These are phyloP conservation scores for Ophiobolus disseminans DNA, from an alignment of 2,329 filamentous ascomycete genomes.

Conservation along the genomic window DNA sequence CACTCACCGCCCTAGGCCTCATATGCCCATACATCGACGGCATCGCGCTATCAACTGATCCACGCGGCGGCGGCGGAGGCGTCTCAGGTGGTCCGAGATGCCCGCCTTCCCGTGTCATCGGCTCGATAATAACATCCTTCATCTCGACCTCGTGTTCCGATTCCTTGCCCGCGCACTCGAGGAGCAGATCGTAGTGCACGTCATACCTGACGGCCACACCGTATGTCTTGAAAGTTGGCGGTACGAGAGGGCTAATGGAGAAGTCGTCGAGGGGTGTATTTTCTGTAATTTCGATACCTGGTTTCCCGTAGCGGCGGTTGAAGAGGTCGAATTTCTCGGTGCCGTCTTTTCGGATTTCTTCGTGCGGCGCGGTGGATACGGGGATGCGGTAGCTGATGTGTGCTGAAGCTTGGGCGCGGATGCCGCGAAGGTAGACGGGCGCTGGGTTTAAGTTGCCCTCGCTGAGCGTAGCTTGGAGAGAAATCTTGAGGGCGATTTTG, in stretches of 20 bases:
- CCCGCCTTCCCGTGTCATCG: slow-evolving; percentile 24
- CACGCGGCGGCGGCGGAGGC: slow-evolving; percentile 8
- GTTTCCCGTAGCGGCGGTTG: slow-evolving; percentile 27
- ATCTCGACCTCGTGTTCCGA: slow-evolving; percentile 24
- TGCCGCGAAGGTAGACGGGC: slow-evolving; percentile 26
- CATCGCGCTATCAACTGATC: slow-evolving; percentile 7
- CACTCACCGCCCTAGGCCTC: slow-evolving; percentile 1
- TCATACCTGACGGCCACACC: slow-evolving; percentile 22
- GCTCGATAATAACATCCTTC: slow-evolving; percentile 20
- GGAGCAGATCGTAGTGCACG: slow-evolving; percentile 22
- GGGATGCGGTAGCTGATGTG: slow-evolving; percentile 24
- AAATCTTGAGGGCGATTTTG: slow-evolving; percentile 18
- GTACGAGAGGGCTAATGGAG: slow-evolving; percentile 20
- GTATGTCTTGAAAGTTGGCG: slow-evolving; percentile 29
- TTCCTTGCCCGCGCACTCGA: slow-evolving; percentile 27
- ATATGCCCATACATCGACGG: slow-evolving; percentile 7
- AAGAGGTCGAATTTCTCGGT: slow-evolving; percentile 26
- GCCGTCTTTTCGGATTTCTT: slow-evolving; percentile 13
- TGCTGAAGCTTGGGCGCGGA: slow-evolving; percentile 23
- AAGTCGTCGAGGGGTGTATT: slow-evolving; percentile 17
- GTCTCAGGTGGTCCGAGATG: slow-evolving; percentile 23
- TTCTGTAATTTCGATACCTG: slow-evolving; percentile 17
- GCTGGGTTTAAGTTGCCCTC: slow-evolving; percentile 10
- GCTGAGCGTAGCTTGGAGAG: slow-evolving; percentile 15
- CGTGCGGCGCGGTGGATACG: slow-evolving; percentile 8